Evolutionary conservation across 192 early-diverging fungal species (phyloP).

Genomic region (Phlyctochytrium planicorne): DNA sequence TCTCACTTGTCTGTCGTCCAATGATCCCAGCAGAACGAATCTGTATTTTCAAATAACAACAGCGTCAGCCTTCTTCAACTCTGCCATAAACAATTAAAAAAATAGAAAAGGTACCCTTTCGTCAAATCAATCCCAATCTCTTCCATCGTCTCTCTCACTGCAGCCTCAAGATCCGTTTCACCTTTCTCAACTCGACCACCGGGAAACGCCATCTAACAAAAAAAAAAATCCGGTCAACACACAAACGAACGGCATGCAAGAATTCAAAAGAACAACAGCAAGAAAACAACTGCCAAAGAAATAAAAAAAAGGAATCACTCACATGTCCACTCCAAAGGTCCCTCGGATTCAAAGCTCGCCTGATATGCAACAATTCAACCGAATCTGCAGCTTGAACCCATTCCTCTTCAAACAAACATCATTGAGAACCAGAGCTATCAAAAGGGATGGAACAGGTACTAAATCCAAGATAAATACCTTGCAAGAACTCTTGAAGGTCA

Average conservation of each 20-base stretch:
- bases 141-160: conserved; percentile 27
- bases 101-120: too few relatives aligned
- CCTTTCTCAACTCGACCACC: conserved; percentile 27
- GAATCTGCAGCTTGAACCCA: background rate
- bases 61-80: background rate
- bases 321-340: conserved; percentile 39
- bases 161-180: conserved; percentile 33
- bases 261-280: background rate
- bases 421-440: background rate
- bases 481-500: background rate
- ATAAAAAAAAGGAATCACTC: background rate
- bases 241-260: background rate
- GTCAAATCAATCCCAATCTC: conserved; percentile 32
- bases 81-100: too few relatives aligned
- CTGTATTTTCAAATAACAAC: background rate
- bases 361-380: conserved; percentile 23
- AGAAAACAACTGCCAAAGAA: background rate
- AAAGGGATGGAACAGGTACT: background rate
- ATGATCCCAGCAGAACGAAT: conserved; percentile 25
- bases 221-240: too few relatives aligned
- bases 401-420: background rate
- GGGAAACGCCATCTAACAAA: conserved; percentile 32
- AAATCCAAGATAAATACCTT: background rate
- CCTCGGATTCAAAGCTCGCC: conserved; percentile 16
- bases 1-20: conserved; percentile 28